Percentiles rank a stretch among this genome's conserved stretches.
These are phyloP conservation scores for Sarocladium strictum DNA, from an alignment of 2,329 filamentous ascomycete genomes.

Conservation along the genomic window DNA sequence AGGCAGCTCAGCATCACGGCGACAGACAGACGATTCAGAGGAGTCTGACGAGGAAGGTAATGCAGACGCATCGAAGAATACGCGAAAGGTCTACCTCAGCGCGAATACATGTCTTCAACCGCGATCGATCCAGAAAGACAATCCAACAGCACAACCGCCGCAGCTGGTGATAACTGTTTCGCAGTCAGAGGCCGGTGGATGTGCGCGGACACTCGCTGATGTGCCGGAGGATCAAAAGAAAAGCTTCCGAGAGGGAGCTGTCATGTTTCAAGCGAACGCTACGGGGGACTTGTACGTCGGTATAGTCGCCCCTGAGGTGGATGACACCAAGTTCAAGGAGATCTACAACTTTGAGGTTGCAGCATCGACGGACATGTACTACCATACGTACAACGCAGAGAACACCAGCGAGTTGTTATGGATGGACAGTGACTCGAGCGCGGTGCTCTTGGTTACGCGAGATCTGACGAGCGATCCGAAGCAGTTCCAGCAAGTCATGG, in stretches of 20 bases:
- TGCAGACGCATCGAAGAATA: constrained; percentile 10
- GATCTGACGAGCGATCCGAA: constrained; percentile 59
- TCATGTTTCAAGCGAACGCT: constrained; percentile 55
- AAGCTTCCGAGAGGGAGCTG: constrained; percentile 63
- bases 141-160: constrained; percentile 39
- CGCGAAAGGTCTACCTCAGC: constrained; percentile 65
- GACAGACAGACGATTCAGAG: neutral
- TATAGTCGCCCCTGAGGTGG: constrained; percentile 62
- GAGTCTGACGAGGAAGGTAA: constrained; percentile 11
- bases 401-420: constrained; percentile 55
- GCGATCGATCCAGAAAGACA: constrained; percentile 19
- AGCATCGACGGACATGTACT: constrained; percentile 72
- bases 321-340: constrained; percentile 43
- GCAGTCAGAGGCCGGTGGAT: constrained; percentile 29
- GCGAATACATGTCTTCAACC: constrained; percentile 84
- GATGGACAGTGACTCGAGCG: constrained; percentile 77
- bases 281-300: constrained; percentile 63
- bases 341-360: constrained; percentile 77
- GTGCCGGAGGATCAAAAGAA: constrained; percentile 21
- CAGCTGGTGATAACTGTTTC: constrained; percentile 79
- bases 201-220: constrained; percentile 19
- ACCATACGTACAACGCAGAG: constrained; percentile 54
- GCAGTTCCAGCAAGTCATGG: constrained; percentile 48
- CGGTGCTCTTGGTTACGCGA: constrained; percentile 72
- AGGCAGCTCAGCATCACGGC: neutral